Percentiles rank a stretch among this genome's conserved stretches.
phyloP scores from a whole-genome alignment of 1,284 basidiomycete genomes.

The Melampsora americana region DNA sequence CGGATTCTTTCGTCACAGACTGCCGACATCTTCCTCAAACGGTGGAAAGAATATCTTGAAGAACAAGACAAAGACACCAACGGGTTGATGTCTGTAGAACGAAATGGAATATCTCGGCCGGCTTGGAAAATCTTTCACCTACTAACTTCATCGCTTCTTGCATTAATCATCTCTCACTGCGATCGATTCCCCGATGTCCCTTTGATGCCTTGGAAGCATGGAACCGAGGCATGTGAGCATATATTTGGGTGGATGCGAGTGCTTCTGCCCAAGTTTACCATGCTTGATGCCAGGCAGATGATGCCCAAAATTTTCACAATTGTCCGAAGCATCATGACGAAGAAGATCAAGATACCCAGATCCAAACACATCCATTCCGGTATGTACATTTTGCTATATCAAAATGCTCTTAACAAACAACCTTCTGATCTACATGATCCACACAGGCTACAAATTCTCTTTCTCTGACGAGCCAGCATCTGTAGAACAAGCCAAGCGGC shows the following conservation, averaged over 20 bases:
- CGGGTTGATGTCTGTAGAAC: constrained; percentile 9
- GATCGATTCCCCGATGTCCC: constrained; percentile 3
- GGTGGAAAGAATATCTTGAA: background rate
- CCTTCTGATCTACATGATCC: background rate
- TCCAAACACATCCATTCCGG: constrained; percentile 10
- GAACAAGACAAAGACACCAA: background rate
- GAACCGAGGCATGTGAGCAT: background rate
- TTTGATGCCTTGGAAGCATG: constrained; percentile 15
- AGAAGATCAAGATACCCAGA: constrained; percentile 11
- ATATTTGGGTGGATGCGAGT: background rate
- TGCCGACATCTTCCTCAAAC: background rate
- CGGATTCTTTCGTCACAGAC: constrained; percentile 10
- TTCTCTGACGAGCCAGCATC: background rate
- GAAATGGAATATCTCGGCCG: constrained; percentile 11
- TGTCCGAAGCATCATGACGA: constrained; percentile 4
- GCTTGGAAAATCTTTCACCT: background rate
- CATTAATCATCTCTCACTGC: constrained; percentile 8
- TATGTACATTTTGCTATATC: background rate
- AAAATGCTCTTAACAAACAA: too few species aligned
- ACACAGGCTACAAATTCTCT: constrained; percentile 13
- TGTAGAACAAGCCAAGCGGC: background rate
- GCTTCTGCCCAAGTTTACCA: too few species aligned
- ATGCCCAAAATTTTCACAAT: constrained; percentile 20
- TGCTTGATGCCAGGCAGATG: constrained; percentile 2
- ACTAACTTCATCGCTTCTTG: background rate